Evolutionary conservation across 495 filamentous ascomycete genomes (phyloP), one percentile per base, ranked within the genome.

Genomic region (Pseudoneurospora amorphoporcata): DNA sequence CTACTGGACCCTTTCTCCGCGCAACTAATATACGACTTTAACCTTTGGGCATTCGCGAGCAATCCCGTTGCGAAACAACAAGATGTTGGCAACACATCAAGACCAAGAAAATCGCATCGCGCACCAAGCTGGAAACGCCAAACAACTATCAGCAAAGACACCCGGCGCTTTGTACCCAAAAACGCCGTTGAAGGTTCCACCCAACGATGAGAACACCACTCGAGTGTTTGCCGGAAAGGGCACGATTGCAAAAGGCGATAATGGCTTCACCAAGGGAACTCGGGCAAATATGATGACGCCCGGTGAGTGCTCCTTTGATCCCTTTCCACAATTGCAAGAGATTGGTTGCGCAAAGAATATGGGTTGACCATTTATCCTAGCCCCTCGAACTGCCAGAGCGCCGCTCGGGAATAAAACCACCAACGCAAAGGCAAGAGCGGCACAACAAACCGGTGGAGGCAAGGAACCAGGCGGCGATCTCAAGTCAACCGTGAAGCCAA

Each of bases 381-480:
- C 86, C 61, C 87, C 90, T 68, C 88, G 89, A 47, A 91, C 86
- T 14, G 75, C 32, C 68, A 90, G 94, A 73, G 94, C 95, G 45
- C 90, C 92, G 4, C 82, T 98, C 69, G 96, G 96, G 43, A 87
- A 90, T 84, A 99, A 99, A 82, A 98, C 95, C 0, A 98, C 95
- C 58, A 99, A 99, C 82, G 92, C 92, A 47, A 98, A 95, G 83
- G 87, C 92, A 69, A 92, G 86, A 77, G 86, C 86, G 5, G 86
- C 90, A 43, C 89, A 90, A 75, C 93, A 81, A 23, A 76, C 82
- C 4, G 77, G 80, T 1, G 84, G 81, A 19, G 84, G 76, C 53
- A 86, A 85, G 73, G 76, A 78, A 19, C 78, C 78, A 42, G 76
- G 79, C 32, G 79, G 79, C n/a, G 76, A 84, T 70, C 69, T 84